Conservation (phyloP, 257 asterid species). For the Gardenia jasminoides region DNA sequence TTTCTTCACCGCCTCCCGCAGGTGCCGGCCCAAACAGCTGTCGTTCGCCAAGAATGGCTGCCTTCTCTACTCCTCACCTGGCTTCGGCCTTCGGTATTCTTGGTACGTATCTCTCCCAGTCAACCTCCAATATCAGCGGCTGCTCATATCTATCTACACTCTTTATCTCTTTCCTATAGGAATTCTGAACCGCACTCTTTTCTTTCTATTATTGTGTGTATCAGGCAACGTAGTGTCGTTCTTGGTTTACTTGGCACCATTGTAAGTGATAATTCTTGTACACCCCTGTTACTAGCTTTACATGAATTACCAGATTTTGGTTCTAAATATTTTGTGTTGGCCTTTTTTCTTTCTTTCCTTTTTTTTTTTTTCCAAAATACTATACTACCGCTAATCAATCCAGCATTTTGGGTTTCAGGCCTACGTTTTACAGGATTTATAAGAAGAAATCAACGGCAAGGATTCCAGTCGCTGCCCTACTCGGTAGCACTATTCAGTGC, state of each 20-base stretch:
- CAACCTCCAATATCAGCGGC: background rate
- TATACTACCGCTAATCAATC: background rate
- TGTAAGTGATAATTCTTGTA: conserved; percentile 33
- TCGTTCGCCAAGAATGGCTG: conserved; percentile 37
- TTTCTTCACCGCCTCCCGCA: background rate
- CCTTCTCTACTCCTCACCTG: conserved; percentile 17
- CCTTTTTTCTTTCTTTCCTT: too few relatives aligned
- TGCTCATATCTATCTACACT: background rate
- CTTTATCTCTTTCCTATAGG: background rate
- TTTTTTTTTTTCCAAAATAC: too few relatives aligned
- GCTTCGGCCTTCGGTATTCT: conserved; percentile 67
- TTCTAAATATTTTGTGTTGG: background rate
- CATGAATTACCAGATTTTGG: background rate
- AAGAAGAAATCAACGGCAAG: conserved; percentile 67
- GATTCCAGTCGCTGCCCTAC: conserved; percentile 73
- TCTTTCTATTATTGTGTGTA: background rate
- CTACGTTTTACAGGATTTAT: conserved; percentile 58
- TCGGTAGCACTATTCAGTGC: conserved; percentile 78
- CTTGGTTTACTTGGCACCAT: conserved; percentile 80
- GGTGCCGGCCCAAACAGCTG: conserved; percentile 31
- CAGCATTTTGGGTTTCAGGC: conserved; percentile 34
- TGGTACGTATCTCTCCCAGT: conserved; percentile 33
- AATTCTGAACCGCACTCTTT: background rate
- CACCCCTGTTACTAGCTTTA: background rate
- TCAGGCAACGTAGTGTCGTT: conserved; percentile 74